These are phyloP conservation scores for Coriolopsis trogii DNA, from an alignment of 1,284 basidiomycete species.

Conservation along the genomic window DNA sequence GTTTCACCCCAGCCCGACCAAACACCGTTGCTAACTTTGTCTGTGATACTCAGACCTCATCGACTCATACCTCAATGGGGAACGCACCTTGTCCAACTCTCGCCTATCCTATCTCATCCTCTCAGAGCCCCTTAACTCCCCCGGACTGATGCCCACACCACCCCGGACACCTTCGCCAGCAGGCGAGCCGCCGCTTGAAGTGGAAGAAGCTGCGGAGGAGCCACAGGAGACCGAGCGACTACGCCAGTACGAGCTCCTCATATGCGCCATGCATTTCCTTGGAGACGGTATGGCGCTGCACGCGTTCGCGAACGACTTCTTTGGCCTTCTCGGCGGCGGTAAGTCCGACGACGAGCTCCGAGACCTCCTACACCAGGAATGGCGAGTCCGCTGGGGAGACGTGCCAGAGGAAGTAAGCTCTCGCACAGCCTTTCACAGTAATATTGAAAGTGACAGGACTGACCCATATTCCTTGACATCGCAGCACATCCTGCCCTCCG, in stretches of 20 bases:
- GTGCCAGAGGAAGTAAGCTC: slow-evolving; percentile 28
- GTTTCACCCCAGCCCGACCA: slow-evolving; percentile 3
- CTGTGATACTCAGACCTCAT: slow-evolving; percentile 54
- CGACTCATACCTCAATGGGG: slow-evolving; percentile 71
- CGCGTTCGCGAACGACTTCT: slow-evolving; percentile 73
- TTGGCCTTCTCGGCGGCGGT: slow-evolving; percentile 54
- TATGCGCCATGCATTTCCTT: slow-evolving; percentile 74
- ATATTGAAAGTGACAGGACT: slow-evolving; percentile 9
- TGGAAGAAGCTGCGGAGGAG: background rate
- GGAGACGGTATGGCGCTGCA: slow-evolving; percentile 84
- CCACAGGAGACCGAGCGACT: slow-evolving; percentile 14
- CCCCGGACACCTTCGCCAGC: slow-evolving; percentile 39
- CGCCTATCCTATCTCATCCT: slow-evolving; percentile 74
- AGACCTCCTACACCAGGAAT: slow-evolving; percentile 48
- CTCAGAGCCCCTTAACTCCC: slow-evolving; percentile 39
- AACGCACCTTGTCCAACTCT: slow-evolving; percentile 68
- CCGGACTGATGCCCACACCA: slow-evolving; percentile 35
- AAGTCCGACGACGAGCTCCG: slow-evolving; percentile 46
- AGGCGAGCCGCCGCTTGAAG: slow-evolving; percentile 1
- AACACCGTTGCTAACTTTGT: background rate
- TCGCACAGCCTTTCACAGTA: background rate
- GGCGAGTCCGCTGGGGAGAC: slow-evolving; percentile 43
- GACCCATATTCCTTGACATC: no score
- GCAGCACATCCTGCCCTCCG: slow-evolving; percentile 46
- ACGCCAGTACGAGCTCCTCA: slow-evolving; percentile 54